Conservation (phyloP, 1,139 yeast species). For the Pichia terricola region DNA sequence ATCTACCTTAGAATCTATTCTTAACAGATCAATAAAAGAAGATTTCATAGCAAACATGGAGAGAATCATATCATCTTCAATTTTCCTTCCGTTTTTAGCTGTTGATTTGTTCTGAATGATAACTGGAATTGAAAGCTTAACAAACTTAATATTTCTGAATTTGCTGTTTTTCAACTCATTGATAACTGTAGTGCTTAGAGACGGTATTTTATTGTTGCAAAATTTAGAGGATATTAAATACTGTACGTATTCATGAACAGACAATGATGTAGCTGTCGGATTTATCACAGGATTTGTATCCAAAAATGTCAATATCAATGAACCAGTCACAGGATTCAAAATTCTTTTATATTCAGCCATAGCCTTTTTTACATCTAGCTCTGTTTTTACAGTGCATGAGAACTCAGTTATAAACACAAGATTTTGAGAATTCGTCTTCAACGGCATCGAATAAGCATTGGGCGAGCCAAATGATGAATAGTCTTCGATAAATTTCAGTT, state of each 20-base stretch:
- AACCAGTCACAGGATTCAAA: constrained; percentile 21
- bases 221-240: constrained; percentile 5
- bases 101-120: not conserved
- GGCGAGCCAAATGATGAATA: constrained; percentile 24
- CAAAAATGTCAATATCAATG: constrained; percentile 9
- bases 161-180: constrained; percentile 11
- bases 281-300: not conserved
- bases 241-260: constrained; percentile 7
- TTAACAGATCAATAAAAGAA: constrained; percentile 19
- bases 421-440: constrained; percentile 19
- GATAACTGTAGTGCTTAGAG: constrained; percentile 15
- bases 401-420: constrained; percentile 21
- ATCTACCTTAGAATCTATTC: constrained; percentile 8
- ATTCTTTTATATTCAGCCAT: constrained; percentile 22
- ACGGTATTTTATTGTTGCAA: constrained; percentile 8
- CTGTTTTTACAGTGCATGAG: constrained; percentile 11
- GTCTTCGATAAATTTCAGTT: constrained; percentile 15
- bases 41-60: constrained; percentile 21
- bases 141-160: constrained; percentile 19
- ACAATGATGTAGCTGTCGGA: not conserved
- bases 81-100: not conserved
- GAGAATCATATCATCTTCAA: constrained; percentile 1
- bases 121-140: constrained; percentile 22
- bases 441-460: constrained; percentile 17
- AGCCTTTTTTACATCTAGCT: constrained; percentile 11